Evolutionary conservation across 78 protist genomes (phyloP), one percentile per base, ranked within the genome.

Genomic region (Tieghemostelium lacteum): DNA sequence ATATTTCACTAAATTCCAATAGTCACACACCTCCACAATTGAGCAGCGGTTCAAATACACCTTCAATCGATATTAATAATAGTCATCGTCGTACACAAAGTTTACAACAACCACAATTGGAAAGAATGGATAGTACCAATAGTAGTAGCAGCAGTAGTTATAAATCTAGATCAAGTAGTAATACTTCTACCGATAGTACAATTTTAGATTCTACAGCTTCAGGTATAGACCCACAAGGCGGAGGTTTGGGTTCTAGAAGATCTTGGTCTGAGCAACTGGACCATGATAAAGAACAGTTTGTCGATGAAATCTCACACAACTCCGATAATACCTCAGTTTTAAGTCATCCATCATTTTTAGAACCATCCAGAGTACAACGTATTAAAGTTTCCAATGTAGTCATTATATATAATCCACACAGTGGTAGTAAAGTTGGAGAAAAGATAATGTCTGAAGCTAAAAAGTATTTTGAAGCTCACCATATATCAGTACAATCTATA

Each of bases 341-440:
- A 10, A 58, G 70, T 37, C 91, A 83, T 83, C 91, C 91, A 83
- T 83, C 91, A 33, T 83, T 83, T 52, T 60, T 62, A 20, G 86
- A 72, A 17, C 78, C 88, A 63, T 75, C 77, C 20, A 40, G 87
- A 14, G 78, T 65, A 22, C 65, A 73, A 29, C 69, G 87, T 37
- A 88, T 88, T 49, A 61, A 55, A 69, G 86, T 88, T 0, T 26
- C 45, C 4, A 88, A 52, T 49, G 87, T 88, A 0, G 67, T 85
- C 0, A 88, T 88, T 62, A 77, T 88, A 31, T 88, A 74, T 39
- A 88, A 88, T 37, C 93, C 93, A 57, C 58, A 75, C 73, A 63
- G 76, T 64, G 93, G 93, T 22, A 52, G 73, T 28, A 88, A 88
- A 80, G 63, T 77, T 52, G 93, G 93, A 61, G 93, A 88, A 37